Percentiles rank a stretch among this genome's conserved stretches.
These are phyloP conservation scores for Biscutella laevigata DNA, from an alignment of 441 rosid species.

Conservation along the genomic window DNA sequence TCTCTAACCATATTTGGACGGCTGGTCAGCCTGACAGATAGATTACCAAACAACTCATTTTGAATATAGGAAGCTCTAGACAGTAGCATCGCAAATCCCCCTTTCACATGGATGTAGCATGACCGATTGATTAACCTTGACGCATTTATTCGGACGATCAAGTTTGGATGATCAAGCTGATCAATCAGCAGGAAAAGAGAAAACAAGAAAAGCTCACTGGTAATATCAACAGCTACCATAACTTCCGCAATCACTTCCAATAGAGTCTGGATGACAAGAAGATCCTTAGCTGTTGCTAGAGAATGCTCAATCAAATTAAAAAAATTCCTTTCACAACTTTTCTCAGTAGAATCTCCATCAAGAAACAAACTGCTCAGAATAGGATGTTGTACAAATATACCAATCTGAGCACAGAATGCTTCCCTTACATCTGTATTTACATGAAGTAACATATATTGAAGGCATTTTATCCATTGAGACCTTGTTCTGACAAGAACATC, in stretches of 20 bases:
- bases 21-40: conserved; percentile 54
- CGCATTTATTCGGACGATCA: conserved; percentile 60
- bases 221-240: conserved; percentile 63
- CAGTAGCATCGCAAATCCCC: conserved; percentile 64
- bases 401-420: conserved; percentile 76
- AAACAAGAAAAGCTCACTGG: conserved; percentile 57
- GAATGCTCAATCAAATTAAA: conserved; percentile 56
- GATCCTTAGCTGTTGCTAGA: conserved; percentile 53
- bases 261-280: conserved; percentile 67
- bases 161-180: conserved; percentile 75
- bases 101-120: conserved; percentile 70
- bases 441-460: conserved; percentile 59
- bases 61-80: conserved; percentile 52
- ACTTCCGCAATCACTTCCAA: conserved; percentile 70
- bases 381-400: conserved; percentile 49
- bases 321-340: conserved; percentile 43
- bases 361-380: conserved; percentile 51
- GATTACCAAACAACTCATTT: conserved; percentile 61
- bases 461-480: conserved; percentile 67
- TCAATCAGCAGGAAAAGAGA: conserved; percentile 75
- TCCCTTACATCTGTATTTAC: conserved; percentile 72
- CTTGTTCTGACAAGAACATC: conserved; percentile 47
- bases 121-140: conserved; percentile 69
- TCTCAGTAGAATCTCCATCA: conserved; percentile 32
- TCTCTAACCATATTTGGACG: conserved; percentile 72